Percentiles rank a stretch among this genome's conserved stretches.
phyloP scores from a whole-genome alignment of 306 rosid species.

The Ormosia semicastrata region DNA sequence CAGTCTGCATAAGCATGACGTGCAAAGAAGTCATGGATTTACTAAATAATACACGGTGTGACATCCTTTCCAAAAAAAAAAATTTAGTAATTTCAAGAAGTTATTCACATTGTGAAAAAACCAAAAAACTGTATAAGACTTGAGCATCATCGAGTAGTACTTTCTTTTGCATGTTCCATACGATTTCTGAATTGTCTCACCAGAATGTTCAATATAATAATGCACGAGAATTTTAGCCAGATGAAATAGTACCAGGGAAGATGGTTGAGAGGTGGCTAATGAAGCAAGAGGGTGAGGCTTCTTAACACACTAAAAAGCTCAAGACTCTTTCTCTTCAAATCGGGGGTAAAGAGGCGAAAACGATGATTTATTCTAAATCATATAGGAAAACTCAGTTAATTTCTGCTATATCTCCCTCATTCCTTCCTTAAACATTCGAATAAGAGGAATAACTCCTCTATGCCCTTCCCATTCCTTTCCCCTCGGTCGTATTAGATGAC shows the following conservation, averaged over 20 bases:
- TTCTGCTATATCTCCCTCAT: not conserved
- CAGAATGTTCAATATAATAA: not conserved
- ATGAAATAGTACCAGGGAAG: constrained; percentile 52
- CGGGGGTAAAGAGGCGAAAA: too few relatives aligned
- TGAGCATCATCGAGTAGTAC: not conserved
- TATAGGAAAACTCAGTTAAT: not conserved
- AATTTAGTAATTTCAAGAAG: too few relatives aligned
- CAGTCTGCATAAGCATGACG: too few relatives aligned
- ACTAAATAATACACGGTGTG: too few relatives aligned
- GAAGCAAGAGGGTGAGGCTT: constrained; percentile 53
- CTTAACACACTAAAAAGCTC: constrained; percentile 30
- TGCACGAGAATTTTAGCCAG: constrained; percentile 77
- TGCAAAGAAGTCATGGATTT: too few relatives aligned
- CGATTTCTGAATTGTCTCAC: not conserved
- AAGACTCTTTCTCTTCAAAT: too few relatives aligned
- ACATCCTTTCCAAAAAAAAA: too few relatives aligned
- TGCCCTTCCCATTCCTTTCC: too few relatives aligned
- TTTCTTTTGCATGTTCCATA: not conserved
- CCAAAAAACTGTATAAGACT: not conserved
- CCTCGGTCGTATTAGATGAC: too few relatives aligned
- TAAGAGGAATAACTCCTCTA: too few relatives aligned
- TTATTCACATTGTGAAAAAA: too few relatives aligned
- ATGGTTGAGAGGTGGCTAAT: constrained; percentile 45
- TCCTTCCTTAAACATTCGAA: not conserved
- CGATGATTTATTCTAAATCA: too few relatives aligned